phyloP scores from a whole-genome alignment of 495 filamentous ascomycete species.

The Daldinia grandis region DNA sequence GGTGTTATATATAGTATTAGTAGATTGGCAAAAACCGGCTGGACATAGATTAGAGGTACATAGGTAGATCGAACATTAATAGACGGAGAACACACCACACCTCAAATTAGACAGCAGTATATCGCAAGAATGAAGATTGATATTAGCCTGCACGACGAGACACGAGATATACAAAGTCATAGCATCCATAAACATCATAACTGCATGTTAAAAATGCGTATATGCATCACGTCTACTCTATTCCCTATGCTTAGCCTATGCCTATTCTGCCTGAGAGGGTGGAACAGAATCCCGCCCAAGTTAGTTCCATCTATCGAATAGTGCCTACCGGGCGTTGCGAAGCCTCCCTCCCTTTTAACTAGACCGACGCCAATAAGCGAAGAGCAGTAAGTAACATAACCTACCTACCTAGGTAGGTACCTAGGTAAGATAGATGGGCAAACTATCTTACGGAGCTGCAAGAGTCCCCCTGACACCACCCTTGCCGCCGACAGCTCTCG shows the following conservation, averaged over 20 bases:
- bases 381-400: constrained; percentile 2
- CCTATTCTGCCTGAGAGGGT: constrained; percentile 4
- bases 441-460: constrained; percentile 36
- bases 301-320: constrained; percentile 6
- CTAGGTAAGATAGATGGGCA: not conserved
- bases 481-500: constrained; percentile 85
- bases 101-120: not conserved
- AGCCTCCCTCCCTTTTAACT: not conserved
- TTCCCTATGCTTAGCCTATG: constrained; percentile 9
- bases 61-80: not conserved
- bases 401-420: not conserved
- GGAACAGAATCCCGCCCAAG: not conserved
- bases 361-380: not conserved
- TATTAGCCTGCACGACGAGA: not conserved
- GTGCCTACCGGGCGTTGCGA: not conserved
- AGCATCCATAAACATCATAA: not conserved
- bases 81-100: not conserved
- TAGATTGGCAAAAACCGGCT: not conserved
- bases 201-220: not conserved
- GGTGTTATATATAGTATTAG: not conserved
- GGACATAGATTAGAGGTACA: not conserved
- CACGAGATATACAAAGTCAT: not conserved
- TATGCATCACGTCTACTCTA: constrained; percentile 9
- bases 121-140: not conserved
- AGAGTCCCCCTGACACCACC: constrained; percentile 80